Evolutionary conservation across 106 monocot genomes (phyloP).

Genomic region (Acorus calamus): DNA sequence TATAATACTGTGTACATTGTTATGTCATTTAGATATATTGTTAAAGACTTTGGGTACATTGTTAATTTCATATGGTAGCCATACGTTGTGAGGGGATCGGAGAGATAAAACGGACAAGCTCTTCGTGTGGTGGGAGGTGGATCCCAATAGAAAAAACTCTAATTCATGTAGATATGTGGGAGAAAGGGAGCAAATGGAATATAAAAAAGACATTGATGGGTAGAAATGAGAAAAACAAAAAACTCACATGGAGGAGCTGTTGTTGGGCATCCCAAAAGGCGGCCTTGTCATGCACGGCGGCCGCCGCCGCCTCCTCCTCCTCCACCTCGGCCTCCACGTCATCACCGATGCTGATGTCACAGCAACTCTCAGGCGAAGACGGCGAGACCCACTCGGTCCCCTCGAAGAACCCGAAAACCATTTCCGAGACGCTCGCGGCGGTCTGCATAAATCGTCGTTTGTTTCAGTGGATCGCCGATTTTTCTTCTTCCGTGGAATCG

Average conservation of each 20-base stretch:
- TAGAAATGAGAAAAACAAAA: background rate
- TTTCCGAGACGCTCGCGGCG: background rate
- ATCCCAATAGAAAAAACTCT: too few relatives aligned
- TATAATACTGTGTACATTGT: too few relatives aligned
- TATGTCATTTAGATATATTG: too few relatives aligned
- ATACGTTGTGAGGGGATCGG: too few relatives aligned
- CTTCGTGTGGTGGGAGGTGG: too few relatives aligned
- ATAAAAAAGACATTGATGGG: background rate
- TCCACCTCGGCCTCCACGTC: background rate
- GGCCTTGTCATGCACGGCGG: constrained; percentile 14
- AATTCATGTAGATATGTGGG: too few relatives aligned
- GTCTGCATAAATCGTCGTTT: background rate
- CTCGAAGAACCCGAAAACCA: background rate
- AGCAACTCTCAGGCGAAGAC: too few relatives aligned
- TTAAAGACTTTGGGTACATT: too few relatives aligned
- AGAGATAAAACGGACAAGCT: too few relatives aligned
- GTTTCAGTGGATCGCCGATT: background rate
- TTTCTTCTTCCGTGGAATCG: background rate
- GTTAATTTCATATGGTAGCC: too few relatives aligned
- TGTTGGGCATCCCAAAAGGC: constrained; percentile 61
- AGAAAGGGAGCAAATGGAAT: background rate
- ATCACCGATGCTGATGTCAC: too few relatives aligned
- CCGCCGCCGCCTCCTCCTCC: background rate
- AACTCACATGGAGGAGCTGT: constrained; percentile 39
- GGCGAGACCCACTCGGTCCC: too few relatives aligned